phyloP scores from a whole-genome alignment of 768 basidiomycete genomes.

The Tephrocybe sp. region DNA sequence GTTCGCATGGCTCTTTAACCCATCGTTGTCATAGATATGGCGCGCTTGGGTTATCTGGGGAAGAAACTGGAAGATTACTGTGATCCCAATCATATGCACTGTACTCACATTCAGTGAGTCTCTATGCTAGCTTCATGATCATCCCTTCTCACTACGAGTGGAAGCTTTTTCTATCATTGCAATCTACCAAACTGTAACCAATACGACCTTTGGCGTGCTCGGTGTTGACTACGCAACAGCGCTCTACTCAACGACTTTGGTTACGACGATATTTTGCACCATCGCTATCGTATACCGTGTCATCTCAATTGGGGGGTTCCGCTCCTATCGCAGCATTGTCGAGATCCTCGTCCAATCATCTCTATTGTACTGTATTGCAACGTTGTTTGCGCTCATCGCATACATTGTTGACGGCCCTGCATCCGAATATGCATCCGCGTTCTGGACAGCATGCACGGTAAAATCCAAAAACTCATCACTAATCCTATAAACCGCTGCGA shows the following conservation, averaged over 20 bases:
- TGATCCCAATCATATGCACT: slow-evolving; percentile 10
- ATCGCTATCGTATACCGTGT: slow-evolving; percentile 13
- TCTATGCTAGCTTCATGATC: background rate
- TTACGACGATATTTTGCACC: slow-evolving; percentile 14
- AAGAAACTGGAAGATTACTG: slow-evolving; percentile 8
- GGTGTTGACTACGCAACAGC: slow-evolving; percentile 15
- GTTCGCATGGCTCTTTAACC: too few relatives aligned
- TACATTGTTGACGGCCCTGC: slow-evolving; percentile 8
- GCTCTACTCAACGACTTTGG: slow-evolving; percentile 12
- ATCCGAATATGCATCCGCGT: slow-evolving; percentile 10
- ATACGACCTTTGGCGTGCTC: slow-evolving; percentile 12
- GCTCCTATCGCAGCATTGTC: slow-evolving; percentile 9
- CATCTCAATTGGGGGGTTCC: slow-evolving; percentile 1
- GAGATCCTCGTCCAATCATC: slow-evolving; percentile 15
- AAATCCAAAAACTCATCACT: background rate
- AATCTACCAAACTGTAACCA: slow-evolving; percentile 4
- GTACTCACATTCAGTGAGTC: slow-evolving; percentile 7
- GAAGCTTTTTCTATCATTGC: slow-evolving; percentile 15
- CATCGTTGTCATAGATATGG: slow-evolving; percentile 15
- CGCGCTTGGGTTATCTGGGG: slow-evolving; percentile 18
- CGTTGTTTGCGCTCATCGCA: slow-evolving; percentile 13
- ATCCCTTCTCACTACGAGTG: background rate
- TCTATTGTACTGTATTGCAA: slow-evolving; percentile 12
- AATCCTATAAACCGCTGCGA: background rate
- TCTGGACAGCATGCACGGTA: slow-evolving; percentile 14